Evolutionary conservation across 768 basidiomycete genomes (phyloP), one percentile per base, ranked within the genome.

Genomic region (Boletus rubropictus): DNA sequence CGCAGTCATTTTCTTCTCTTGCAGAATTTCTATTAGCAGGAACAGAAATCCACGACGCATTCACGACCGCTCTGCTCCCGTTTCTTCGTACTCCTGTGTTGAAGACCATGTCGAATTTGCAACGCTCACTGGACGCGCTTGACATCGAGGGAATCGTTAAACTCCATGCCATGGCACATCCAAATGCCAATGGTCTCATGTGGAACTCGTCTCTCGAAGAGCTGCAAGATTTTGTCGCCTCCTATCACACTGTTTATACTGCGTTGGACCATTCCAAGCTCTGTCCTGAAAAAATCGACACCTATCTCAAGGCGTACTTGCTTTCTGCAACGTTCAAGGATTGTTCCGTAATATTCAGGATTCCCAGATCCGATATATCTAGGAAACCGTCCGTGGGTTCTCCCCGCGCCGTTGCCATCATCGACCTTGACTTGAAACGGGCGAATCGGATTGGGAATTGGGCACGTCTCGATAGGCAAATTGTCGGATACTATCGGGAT

Each of bases 321-420:
- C 82, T 97, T 42, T 91, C 91, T 5, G 90, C 90, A 21, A 88
- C 89, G 6, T 92, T 99, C 76, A 99, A 99, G 64, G 95, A 99
- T 65, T 99, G 95, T 68, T 96, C 94, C 1, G 48, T 86, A 44
- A 79, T 86, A 44, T 51, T 84, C 31, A 69, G 72, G 18, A 50
- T 57, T 39, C 40, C 35, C 48, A 54, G 39, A 12, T 39, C 54
- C 9, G 46, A 49, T 24, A 25, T 32, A 12, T 35, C 37, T 39
- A 44, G 38, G 11, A 15, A 20, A 58, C 71, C 39, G 65, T 77
- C 50, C 49, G 69, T 34, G 24, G 44, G 32, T 37, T 46, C 40
- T 32, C 49, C 44, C 65, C 68, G 49, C 55, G 66, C 68, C 15
- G 74, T 88, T 22, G 82, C 78, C 25, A 69, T 92, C 29, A 89